Base-by-base conservation (phyloP, 345 rosid genomes). In the Ceriops decandra region DNA sequence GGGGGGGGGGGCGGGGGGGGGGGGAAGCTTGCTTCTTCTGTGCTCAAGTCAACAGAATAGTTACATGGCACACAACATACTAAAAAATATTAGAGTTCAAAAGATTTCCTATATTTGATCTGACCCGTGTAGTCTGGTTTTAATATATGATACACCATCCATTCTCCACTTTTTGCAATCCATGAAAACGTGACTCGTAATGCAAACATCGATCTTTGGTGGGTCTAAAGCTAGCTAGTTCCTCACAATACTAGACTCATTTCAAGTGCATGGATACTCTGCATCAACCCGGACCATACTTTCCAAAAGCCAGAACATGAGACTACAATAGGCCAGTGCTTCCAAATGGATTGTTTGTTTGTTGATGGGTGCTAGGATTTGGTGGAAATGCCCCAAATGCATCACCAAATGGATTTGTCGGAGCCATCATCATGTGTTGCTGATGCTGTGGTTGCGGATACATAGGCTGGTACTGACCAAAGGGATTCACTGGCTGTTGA, bases 351-450 rank as follows among this genome's bases (percentile, higher is more conserved):
- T 89, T 93, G 76, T 64, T 83, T 26, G 82, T 49, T 57, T 83
- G 86, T n/a, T 84, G 76, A 49, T 85, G 85, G 52, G 69, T 21
- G 27, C 61, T 70, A 2, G 85, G 79, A 72, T 79, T 76, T 5
- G 47, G 63, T 0, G 88, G 85, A 64, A 78, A 83, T 33, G 82
- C 66, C 35, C 82, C 83, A 3, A 86, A 84, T 42, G 68, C 6
- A 73, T 93, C 96, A 26, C 93, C 93, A 57, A 90, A 93, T 46
- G 98, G 98, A 80, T 93, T 93, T 58, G 91, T 49, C 7, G 85
- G 70, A 72, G 53, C 71, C 75, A 64, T 77, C 84, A 76, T 67
- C 81, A 84, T 26, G 60, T 85, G 82, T 52, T 66, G 84, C 64
- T 83, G 91, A 20, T 62, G 96, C 70, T 58, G 75, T 3, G 68